A percentile compares a stretch with the other conserved stretches of the same genome.
Evolutionary conservation across 148 eudicot species (phyloP).

Genomic region (Fallopia convolvulus): DNA sequence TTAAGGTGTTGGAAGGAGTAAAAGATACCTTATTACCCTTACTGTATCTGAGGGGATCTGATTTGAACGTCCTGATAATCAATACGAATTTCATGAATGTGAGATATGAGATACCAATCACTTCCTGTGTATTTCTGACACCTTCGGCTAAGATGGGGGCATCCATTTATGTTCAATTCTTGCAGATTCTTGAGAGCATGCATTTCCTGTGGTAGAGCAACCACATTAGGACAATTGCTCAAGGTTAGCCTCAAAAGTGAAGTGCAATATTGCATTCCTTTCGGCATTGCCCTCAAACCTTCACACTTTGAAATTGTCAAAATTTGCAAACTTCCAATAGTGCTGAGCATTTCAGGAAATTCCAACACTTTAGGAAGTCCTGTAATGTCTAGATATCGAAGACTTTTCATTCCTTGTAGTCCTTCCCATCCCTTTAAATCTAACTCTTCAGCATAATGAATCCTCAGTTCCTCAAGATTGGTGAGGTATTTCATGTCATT

Average conservation of each 20-base stretch:
- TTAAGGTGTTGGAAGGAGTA: too few species aligned
- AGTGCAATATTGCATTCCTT: neutral
- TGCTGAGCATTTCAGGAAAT: neutral
- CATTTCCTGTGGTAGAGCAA: neutral
- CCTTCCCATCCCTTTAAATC: constrained; percentile 7
- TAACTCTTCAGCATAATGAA: neutral
- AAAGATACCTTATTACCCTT: neutral
- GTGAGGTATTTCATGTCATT: constrained; percentile 4
- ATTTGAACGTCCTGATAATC: neutral
- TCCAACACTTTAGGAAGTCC: neutral
- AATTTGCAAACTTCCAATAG: neutral
- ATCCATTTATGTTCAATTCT: neutral
- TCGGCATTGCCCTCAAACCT: neutral
- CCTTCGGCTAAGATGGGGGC: neutral
- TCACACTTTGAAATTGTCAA: neutral
- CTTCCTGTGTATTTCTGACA: neutral
- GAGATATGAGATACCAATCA: constrained; percentile 1
- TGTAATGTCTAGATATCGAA: neutral
- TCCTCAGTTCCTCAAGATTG: neutral
- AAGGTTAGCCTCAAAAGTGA: neutral
- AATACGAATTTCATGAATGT: neutral
- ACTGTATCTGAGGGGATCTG: neutral
- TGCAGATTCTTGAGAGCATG: neutral
- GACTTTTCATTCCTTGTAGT: neutral
- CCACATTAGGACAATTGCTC: neutral